These are phyloP conservation scores for Trichoderma cornu-damae DNA, from an alignment of 2,329 filamentous ascomycete species.

Conservation along the genomic window DNA sequence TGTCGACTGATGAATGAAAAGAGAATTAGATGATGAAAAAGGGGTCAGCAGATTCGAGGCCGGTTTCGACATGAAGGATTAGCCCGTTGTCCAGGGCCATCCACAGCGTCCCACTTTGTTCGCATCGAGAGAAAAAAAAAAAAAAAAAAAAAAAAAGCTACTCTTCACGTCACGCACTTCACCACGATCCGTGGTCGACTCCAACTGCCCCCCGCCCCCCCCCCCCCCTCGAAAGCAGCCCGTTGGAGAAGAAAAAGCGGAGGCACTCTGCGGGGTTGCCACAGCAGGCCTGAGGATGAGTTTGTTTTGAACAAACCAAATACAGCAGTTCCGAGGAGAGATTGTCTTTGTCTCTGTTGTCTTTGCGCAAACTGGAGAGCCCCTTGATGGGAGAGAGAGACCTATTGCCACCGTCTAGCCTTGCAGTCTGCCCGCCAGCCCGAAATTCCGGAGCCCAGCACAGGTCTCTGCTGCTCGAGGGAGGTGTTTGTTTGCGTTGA, in stretches of 20 bases:
- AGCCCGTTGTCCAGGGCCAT: slow-evolving; percentile 5
- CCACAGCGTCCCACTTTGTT: slow-evolving; percentile 14
- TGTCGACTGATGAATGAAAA: not conserved
- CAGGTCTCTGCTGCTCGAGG: not conserved
- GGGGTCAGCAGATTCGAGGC: slow-evolving; percentile 14
- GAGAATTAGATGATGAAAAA: not conserved
- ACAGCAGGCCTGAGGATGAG: slow-evolving; percentile 13
- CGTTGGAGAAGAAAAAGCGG: slow-evolving; percentile 13
- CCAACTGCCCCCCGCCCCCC: not conserved
- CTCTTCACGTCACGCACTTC: slow-evolving; percentile 14
- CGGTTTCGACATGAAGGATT: slow-evolving; percentile 5
- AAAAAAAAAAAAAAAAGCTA: too few relatives aligned
- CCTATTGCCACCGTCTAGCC: not conserved
- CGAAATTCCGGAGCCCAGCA: not conserved
- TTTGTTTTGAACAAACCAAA: slow-evolving; percentile 2
- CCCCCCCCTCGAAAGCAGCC: not conserved
- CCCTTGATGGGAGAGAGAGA: too few relatives aligned
- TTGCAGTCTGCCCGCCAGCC: not conserved
- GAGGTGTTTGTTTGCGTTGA: too few relatives aligned
- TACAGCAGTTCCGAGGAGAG: not conserved
- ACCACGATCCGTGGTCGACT: slow-evolving; percentile 12
- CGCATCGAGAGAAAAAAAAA: too few relatives aligned
- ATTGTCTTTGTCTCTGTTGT: not conserved
- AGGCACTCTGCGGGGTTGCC: slow-evolving; percentile 13
- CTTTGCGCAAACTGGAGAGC: not conserved